These are phyloP conservation scores for Chlamydomonas schloesseri DNA, from an alignment of 139 green algal genomes.

Conservation along the genomic window DNA sequence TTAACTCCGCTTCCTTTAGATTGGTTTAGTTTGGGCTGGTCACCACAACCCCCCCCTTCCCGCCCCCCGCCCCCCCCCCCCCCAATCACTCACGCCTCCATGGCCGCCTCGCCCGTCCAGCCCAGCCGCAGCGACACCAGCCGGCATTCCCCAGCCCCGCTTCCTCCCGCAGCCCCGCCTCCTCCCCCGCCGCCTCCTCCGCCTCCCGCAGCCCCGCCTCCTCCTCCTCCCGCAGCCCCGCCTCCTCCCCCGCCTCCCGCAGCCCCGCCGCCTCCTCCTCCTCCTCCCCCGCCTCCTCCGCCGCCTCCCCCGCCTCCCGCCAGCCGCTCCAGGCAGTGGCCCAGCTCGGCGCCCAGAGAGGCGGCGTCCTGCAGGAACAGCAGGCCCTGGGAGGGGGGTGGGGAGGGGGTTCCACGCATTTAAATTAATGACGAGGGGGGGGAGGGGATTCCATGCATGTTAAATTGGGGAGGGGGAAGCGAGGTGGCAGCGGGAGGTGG, in stretches of 20 bases:
- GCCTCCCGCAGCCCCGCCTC: too few relatives aligned
- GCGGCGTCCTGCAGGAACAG: conserved; percentile 5
- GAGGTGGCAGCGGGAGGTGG: too few relatives aligned
- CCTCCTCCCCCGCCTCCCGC: too few relatives aligned
- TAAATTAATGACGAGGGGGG: neutral
- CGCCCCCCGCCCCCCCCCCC: too few relatives aligned
- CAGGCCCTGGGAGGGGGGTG: neutral
- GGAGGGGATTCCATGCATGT: neutral
- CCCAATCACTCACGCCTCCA: neutral
- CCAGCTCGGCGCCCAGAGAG: neutral
- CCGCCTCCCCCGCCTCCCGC: neutral
- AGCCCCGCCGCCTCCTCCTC: too few relatives aligned
- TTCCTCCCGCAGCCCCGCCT: too few relatives aligned
- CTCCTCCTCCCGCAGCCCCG: too few relatives aligned
- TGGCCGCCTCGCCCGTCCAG: neutral
- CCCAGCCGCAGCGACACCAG: conserved; percentile 12
- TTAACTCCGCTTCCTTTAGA: too few relatives aligned
- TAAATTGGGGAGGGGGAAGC: too few relatives aligned
- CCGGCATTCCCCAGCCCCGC: neutral
- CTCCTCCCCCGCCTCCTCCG: too few relatives aligned
- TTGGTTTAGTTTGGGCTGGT: too few relatives aligned
- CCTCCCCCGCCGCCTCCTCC: too few relatives aligned
- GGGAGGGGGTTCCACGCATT: neutral
- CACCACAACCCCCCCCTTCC: neutral
- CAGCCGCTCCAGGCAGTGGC: neutral